phyloP scores from a whole-genome alignment of 1,284 basidiomycete genomes.

The Ustilago lituana region DNA sequence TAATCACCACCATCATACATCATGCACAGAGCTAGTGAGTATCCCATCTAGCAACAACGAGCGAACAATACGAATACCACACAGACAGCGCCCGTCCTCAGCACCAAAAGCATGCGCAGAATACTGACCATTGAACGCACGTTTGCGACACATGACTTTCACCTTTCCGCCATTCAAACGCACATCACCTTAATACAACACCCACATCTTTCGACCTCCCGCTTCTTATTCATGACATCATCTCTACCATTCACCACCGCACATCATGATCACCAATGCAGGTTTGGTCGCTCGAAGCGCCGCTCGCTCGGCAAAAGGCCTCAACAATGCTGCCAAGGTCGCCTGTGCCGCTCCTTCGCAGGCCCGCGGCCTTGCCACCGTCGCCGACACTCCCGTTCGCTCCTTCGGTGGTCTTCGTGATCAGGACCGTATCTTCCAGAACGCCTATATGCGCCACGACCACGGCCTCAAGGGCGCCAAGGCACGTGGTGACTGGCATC shows the following conservation, averaged over 20 bases:
- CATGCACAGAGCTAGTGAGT: conserved; percentile 51
- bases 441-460: conserved; percentile 66
- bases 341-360: conserved; percentile 43
- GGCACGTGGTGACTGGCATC: conserved; percentile 96
- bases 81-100: too few relatives aligned
- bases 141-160: too few relatives aligned
- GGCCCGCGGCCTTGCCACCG: conserved; percentile 62
- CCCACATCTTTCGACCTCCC: too few relatives aligned
- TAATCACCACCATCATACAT: conserved; percentile 18
- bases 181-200: too few relatives aligned
- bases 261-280: conserved; percentile 1
- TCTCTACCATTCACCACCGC: background rate
- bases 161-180: too few relatives aligned
- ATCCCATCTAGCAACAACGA: background rate
- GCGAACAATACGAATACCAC: background rate
- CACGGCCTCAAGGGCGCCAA: conserved; percentile 69
- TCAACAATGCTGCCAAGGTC: conserved; percentile 42
- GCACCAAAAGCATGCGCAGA: background rate
- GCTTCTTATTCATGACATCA: background rate
- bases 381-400: conserved; percentile 62
- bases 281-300: conserved; percentile 51
- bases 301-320: conserved; percentile 46
- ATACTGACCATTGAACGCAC: conserved; percentile 6
- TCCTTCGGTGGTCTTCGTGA: conserved; percentile 63
- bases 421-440: conserved; percentile 68